Conservation (phyloP, 2,329 filamentous ascomycete genomes). For the Fusarium pseudograminearum region DNA sequence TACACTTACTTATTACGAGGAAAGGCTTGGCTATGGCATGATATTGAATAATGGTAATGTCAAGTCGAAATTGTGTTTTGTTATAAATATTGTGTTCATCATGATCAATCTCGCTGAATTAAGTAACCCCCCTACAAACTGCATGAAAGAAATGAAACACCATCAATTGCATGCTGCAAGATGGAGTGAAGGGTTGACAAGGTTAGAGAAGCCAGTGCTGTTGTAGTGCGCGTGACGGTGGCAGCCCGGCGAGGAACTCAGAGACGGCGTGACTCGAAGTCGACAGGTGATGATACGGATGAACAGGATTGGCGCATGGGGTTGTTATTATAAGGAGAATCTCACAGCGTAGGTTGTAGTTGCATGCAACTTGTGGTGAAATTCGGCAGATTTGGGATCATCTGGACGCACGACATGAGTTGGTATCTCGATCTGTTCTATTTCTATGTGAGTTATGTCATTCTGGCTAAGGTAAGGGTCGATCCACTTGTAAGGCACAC, state of each 20-base stretch:
- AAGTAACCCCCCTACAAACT: not conserved
- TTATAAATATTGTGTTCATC: not conserved
- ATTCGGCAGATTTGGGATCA: slow-evolving; percentile 14
- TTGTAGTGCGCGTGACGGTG: slow-evolving; percentile 36
- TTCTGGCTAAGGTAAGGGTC: slow-evolving; percentile 10
- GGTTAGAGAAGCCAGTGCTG: not conserved
- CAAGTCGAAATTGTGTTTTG: slow-evolving; percentile 25
- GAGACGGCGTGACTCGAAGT: slow-evolving; percentile 38
- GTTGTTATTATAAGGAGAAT: not conserved
- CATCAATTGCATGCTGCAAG: not conserved
- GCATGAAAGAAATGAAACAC: not conserved
- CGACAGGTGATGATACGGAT: slow-evolving; percentile 32
- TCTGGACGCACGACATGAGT: slow-evolving; percentile 27
- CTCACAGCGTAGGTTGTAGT: not conserved
- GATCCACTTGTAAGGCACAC: slow-evolving; percentile 36
- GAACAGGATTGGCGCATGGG: slow-evolving; percentile 16
- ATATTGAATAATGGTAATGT: slow-evolving; percentile 52
- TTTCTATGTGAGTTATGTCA: slow-evolving; percentile 4
- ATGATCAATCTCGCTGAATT: not conserved
- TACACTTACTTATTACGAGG: slow-evolving; percentile 12
- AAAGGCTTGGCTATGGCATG: slow-evolving; percentile 32
- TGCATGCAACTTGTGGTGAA: not conserved
- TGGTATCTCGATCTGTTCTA: slow-evolving; percentile 29
- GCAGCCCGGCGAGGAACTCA: slow-evolving; percentile 26
- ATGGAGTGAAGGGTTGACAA: not conserved